These are phyloP conservation scores for Vinca major DNA, from an alignment of 305 asterid genomes.

Conservation along the genomic window DNA sequence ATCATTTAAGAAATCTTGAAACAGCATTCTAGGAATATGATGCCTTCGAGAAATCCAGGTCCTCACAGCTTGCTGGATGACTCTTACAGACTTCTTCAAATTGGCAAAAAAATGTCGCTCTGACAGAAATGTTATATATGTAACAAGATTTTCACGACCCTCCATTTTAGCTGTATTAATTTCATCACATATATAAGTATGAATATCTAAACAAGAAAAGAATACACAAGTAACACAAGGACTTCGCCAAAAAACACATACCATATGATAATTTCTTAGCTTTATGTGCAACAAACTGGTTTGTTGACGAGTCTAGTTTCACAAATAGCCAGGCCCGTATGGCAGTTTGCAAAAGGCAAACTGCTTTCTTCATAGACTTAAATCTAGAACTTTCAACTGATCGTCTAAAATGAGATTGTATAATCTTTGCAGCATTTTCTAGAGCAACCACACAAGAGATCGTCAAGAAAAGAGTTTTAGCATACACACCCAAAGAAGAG, in stretches of 20 bases:
- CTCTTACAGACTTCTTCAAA: slow-evolving; percentile 34
- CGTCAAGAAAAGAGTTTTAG: neutral
- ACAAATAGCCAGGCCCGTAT: slow-evolving; percentile 51
- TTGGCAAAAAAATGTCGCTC: slow-evolving; percentile 57
- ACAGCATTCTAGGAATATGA: slow-evolving; percentile 11
- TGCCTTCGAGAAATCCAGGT: slow-evolving; percentile 38
- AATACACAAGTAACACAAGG: slow-evolving; percentile 1
- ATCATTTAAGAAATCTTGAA: slow-evolving; percentile 17
- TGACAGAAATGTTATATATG: slow-evolving; percentile 28
- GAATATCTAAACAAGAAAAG: slow-evolving; percentile 6
- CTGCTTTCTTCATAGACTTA: slow-evolving; percentile 44
- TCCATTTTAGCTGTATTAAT: slow-evolving; percentile 41
- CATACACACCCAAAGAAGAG: neutral
- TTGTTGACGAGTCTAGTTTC: slow-evolving; percentile 29
- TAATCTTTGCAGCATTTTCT: slow-evolving; percentile 85
- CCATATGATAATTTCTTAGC: slow-evolving; percentile 29
- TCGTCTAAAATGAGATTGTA: slow-evolving; percentile 68
- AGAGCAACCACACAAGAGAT: slow-evolving; percentile 22
- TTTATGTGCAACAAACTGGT: slow-evolving; percentile 25
- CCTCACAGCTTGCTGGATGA: slow-evolving; percentile 59
- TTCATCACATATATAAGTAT: slow-evolving; percentile 17
- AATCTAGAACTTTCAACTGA: slow-evolving; percentile 38
- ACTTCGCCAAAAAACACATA: slow-evolving; percentile 21
- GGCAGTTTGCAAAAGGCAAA: slow-evolving; percentile 48
- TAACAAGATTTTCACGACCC: slow-evolving; percentile 26